Evolutionary conservation across 176 grass and related monocot species (phyloP), one percentile per base, ranked within the genome.

Genomic region (Carex littledalei): DNA sequence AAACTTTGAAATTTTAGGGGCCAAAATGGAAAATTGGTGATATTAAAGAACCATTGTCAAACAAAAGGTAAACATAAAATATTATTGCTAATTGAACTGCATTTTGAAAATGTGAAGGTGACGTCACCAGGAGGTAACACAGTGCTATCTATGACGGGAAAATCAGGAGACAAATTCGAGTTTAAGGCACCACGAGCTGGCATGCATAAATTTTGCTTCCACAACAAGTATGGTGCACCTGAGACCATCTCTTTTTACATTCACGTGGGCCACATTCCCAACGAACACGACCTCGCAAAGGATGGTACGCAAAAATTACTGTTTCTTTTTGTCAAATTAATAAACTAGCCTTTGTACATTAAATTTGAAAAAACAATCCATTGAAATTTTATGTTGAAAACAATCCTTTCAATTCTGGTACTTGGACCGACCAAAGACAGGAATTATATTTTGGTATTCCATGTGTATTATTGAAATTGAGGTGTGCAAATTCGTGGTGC

Each of bases 191-290:
- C 96, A 54, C 90, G 90, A 77, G 91, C 91, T 88, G 96, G 96
- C 82, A 94, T 95, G 93, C 94, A 99, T 80, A 99, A 99, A 64
- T 99, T 99, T 49, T 99, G 96, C 81, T 99, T 99, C 85, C 91
- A 95, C 80, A 99, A 99, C 88, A 88, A 93, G 39, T 91, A 95
- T 66, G 91, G 93, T 53, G 85, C 93, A 58, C 96, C 96, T 57
- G 96, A 99, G 87, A 99, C 96, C 12, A 91, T 99, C 82, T 99
- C 96, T 45, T 99, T 99, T 83, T 95, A 99, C 87, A 95, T 99
- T 80, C 96, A 99, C 84, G 93, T 99, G 31, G 96, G 96, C 15
- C 96, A 99, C 89, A 99, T 99, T 81, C 96, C 96, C 41, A 95
- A 95, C 57, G 96, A 99, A 85, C 96, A 99, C 63, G 88, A 95